Conservation (phyloP, 2,329 filamentous ascomycete genomes). For the Teratosphaeria destructans region DNA sequence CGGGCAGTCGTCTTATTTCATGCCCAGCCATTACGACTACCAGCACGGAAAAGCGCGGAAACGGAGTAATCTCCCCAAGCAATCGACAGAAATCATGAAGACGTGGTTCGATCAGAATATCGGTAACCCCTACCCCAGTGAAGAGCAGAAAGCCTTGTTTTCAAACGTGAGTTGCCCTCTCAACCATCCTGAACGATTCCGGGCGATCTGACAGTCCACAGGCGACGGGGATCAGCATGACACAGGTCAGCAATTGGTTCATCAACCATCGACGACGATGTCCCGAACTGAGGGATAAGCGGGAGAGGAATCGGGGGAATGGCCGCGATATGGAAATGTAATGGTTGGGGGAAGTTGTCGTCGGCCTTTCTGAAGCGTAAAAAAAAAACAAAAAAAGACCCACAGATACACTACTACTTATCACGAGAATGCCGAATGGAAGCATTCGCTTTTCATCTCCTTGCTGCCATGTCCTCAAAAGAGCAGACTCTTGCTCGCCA, state of each 20-base stretch:
- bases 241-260: slow-evolving; percentile 32
- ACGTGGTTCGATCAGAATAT: slow-evolving; percentile 31
- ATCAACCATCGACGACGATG: slow-evolving; percentile 29
- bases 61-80: slow-evolving; percentile 28
- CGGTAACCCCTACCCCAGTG: slow-evolving; percentile 28
- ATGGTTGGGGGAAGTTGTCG: background rate
- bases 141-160: slow-evolving; percentile 28
- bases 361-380: background rate
- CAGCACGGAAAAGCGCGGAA: slow-evolving; percentile 28
- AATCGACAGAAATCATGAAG: slow-evolving; percentile 31
- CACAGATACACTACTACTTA: background rate
- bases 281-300: slow-evolving; percentile 28
- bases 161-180: slow-evolving; percentile 17
- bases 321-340: background rate
- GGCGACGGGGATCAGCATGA: slow-evolving; percentile 29
- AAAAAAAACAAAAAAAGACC: background rate
- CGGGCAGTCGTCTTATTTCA: slow-evolving; percentile 16
- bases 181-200: background rate
- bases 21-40: slow-evolving; percentile 27
- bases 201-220: slow-evolving; percentile 1
- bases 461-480: too few species aligned
- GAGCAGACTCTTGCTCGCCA: background rate
- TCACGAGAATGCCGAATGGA: background rate
- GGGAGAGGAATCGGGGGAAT: slow-evolving; percentile 16
- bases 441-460: background rate